Evolutionary conservation across 768 basidiomycete genomes (phyloP).

Genomic region (Mycena alexandri): DNA sequence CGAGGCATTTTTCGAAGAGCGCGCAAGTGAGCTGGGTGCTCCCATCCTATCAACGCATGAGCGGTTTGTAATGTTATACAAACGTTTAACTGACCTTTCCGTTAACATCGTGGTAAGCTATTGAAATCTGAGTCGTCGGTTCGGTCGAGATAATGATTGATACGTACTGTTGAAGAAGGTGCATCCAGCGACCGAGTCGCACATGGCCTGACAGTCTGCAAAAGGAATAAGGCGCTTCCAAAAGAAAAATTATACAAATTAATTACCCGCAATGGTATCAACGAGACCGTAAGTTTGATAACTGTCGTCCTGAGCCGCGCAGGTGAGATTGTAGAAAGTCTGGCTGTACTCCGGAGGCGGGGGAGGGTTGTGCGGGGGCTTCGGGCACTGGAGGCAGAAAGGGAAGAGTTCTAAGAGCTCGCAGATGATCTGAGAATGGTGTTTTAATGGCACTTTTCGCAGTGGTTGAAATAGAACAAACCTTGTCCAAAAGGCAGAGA

Average conservation of each 20-base stretch:
- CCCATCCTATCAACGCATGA: slow-evolving; percentile 43
- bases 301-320: slow-evolving; percentile 48
- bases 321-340: slow-evolving; percentile 47
- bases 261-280: slow-evolving; percentile 47
- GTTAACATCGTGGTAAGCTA: slow-evolving; percentile 53
- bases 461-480: not conserved
- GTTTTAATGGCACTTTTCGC: not conserved
- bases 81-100: slow-evolving; percentile 44
- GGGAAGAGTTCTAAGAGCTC: slow-evolving; percentile 42
- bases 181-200: slow-evolving; percentile 47
- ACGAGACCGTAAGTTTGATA: slow-evolving; percentile 53
- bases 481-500: slow-evolving; percentile 12
- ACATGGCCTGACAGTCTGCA: slow-evolving; percentile 51
- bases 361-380: slow-evolving; percentile 36
- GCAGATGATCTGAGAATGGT: slow-evolving; percentile 39
- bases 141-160: not conserved
- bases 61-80: not conserved
- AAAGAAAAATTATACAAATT: too few species aligned
- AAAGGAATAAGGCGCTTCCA: not conserved
- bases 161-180: slow-evolving; percentile 50
- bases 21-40: slow-evolving; percentile 53
- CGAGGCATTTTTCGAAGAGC: slow-evolving; percentile 48
- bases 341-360: slow-evolving; percentile 42
- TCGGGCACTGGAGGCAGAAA: slow-evolving; percentile 43
- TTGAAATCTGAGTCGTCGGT: slow-evolving; percentile 5